Conservation (phyloP, 139 green algal species). For the Yamagishiella unicocca region DNA sequence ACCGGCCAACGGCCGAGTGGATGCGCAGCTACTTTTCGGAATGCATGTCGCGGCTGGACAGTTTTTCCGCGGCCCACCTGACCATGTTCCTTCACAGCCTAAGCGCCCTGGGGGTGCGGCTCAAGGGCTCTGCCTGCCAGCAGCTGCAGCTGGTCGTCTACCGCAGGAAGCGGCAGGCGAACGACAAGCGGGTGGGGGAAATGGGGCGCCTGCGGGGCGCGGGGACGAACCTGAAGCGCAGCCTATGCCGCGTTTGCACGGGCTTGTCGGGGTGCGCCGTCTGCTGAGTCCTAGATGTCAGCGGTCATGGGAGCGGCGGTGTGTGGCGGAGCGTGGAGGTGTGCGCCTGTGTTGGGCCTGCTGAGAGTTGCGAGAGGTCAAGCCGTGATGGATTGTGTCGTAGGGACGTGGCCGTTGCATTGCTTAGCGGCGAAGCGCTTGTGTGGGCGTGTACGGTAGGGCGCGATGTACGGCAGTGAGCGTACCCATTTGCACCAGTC, state of each 20-base stretch:
- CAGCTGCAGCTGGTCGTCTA: conserved; percentile 17
- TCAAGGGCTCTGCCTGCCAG: background rate
- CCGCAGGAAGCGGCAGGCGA: background rate
- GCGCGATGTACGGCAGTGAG: no score
- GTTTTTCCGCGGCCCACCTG: background rate
- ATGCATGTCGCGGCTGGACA: background rate
- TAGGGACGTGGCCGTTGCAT: no score
- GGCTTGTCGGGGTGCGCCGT: background rate
- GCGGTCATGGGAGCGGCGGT: no score
- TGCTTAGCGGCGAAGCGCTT: no score
- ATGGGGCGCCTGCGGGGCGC: background rate
- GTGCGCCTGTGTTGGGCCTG: no score
- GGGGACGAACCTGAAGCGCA: conserved; percentile 1
- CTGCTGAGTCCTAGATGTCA: no score
- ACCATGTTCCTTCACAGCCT: conserved; percentile 4
- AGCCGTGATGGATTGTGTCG: no score
- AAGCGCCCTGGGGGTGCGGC: background rate
- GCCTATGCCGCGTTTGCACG: conserved; percentile 23
- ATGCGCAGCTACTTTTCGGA: background rate
- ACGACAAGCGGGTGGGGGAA: background rate
- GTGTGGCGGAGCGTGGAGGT: no score
- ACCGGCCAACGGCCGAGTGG: conserved; percentile 7
- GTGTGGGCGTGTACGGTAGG: no score
- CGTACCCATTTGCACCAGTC: no score
- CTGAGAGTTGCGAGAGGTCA: no score